phyloP scores from a whole-genome alignment of 176 grass and related monocot genomes.

The Raddia guianensis region DNA sequence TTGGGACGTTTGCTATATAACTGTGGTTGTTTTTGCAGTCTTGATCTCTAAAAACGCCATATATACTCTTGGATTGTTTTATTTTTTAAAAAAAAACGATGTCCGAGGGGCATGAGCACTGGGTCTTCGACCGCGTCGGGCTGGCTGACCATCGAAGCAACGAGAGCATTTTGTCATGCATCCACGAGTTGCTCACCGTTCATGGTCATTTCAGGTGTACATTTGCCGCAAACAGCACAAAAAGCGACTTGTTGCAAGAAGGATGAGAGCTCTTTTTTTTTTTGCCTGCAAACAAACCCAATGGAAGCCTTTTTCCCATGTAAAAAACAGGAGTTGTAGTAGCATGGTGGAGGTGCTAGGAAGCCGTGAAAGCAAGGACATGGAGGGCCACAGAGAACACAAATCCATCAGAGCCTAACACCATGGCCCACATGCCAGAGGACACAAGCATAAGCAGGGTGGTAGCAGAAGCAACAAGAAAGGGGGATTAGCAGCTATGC shows the following conservation, averaged over 20 bases:
- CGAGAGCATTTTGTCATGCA: too few relatives aligned
- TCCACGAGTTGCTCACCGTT: too few relatives aligned
- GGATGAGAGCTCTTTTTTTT: neutral
- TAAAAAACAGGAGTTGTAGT: conserved; percentile 21
- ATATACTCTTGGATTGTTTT: too few relatives aligned
- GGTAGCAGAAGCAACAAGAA: neutral
- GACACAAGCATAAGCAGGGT: conserved; percentile 19
- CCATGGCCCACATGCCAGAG: neutral
- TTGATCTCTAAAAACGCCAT: too few relatives aligned
- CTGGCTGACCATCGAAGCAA: too few relatives aligned
- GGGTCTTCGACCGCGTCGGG: too few relatives aligned
- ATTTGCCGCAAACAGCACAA: neutral
- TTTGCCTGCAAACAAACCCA: conserved; percentile 37
- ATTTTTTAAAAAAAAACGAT: too few relatives aligned
- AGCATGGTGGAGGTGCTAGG: conserved; percentile 46
- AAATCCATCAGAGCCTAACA: conserved; percentile 11
- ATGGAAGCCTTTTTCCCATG: conserved; percentile 33
- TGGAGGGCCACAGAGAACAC: conserved; percentile 43
- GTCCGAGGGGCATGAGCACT: too few relatives aligned
- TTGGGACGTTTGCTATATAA: too few relatives aligned
- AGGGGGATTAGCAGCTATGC: neutral
- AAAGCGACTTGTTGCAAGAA: conserved; percentile 35
- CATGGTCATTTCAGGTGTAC: neutral
- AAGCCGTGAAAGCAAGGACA: conserved; percentile 55
- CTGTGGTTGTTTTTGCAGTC: too few relatives aligned